Percentiles rank a stretch among this genome's conserved stretches.
These are phyloP conservation scores for Amesomyces nigricolor DNA, from an alignment of 2,329 filamentous ascomycete species.

Conservation along the genomic window DNA sequence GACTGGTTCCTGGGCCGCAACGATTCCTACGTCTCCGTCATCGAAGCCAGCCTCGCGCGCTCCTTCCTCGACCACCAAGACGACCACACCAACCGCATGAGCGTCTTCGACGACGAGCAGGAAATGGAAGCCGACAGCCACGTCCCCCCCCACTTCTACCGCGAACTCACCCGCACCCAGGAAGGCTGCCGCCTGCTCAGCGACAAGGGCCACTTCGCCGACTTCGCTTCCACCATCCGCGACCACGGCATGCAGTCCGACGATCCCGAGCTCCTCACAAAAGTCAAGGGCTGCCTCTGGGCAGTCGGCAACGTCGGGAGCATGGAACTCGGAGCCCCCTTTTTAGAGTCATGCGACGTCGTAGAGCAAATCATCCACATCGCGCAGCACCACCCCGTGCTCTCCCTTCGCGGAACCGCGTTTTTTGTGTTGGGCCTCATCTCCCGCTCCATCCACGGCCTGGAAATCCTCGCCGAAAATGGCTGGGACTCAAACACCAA, in stretches of 20 bases:
- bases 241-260: conserved; percentile 81
- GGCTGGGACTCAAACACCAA: conserved; percentile 93
- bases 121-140: conserved; percentile 52
- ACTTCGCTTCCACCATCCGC: conserved; percentile 83
- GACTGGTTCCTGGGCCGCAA: conserved; percentile 98
- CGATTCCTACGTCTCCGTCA: conserved; percentile 88
- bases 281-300: conserved; percentile 96
- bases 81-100: conserved; percentile 52
- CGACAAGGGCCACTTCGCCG: conserved; percentile 92
- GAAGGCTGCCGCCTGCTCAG: conserved; percentile 87
- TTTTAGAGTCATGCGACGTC: conserved; percentile 84
- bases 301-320: conserved; percentile 96
- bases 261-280: conserved; percentile 78
- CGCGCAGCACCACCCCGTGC: conserved; percentile 78
- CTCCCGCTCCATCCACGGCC: conserved; percentile 82
- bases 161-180: conserved; percentile 84
- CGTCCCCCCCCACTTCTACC: conserved; percentile 96
- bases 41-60: conserved; percentile 90
- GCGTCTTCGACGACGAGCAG: conserved; percentile 52
- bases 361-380: conserved; percentile 83
- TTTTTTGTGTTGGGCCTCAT: conserved; percentile 95
- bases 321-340: conserved; percentile 94
- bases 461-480: conserved; percentile 82
- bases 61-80: conserved; percentile 67
- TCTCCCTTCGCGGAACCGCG: conserved; percentile 90